Evolutionary conservation across 164 flowering plant species (phyloP).

Genomic region (Kalanchoe fedtschenkoi): DNA sequence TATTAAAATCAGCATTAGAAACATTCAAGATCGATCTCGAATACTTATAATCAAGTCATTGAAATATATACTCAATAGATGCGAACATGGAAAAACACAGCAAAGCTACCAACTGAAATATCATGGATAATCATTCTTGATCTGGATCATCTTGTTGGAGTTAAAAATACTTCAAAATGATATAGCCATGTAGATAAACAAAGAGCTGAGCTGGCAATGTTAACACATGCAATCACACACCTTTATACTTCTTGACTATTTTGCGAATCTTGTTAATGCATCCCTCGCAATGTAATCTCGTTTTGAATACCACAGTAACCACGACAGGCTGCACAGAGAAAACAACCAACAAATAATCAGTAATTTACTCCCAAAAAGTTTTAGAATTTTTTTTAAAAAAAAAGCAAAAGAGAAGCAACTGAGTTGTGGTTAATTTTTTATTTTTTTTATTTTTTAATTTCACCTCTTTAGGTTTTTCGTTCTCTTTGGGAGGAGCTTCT

Average conservation of each 20-base stretch:
- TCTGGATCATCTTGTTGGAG: background rate
- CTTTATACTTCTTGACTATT: background rate
- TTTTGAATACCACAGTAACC: background rate
- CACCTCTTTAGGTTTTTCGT: background rate
- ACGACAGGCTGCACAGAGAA: background rate
- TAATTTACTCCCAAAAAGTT: background rate
- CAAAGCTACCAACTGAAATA: background rate
- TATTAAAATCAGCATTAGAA: background rate
- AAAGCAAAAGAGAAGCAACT: background rate
- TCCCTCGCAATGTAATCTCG: conserved; percentile 1
- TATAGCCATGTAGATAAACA: background rate
- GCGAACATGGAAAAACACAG: background rate
- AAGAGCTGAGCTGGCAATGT: background rate
- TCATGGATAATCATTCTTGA: background rate
- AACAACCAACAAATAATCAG: background rate
- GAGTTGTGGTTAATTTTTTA: no score
- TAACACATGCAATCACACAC: background rate
- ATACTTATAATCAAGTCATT: background rate
- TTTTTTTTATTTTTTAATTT: background rate
- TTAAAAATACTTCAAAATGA: background rate
- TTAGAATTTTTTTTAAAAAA: no score
- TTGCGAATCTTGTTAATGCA: background rate
- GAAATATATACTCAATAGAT: background rate
- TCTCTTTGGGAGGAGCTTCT: background rate
- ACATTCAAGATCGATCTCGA: background rate